Evolutionary conservation across 495 filamentous ascomycete species (phyloP), one percentile per base, ranked within the genome.

Genomic region (Trypethelium eluteriae): DNA sequence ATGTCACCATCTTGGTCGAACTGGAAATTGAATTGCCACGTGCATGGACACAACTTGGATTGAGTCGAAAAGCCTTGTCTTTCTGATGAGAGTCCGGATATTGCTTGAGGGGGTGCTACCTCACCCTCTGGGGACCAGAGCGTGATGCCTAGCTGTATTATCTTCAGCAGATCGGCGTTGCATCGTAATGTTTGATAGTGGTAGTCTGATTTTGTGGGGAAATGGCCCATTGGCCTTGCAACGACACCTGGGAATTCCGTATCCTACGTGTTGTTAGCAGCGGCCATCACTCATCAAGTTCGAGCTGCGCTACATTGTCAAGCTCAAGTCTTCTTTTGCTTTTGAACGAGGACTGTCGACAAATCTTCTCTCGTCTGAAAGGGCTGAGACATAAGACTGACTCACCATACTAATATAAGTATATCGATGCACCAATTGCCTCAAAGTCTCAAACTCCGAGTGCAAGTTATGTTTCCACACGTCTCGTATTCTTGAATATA

Each of bases 21-120:
- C 71, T 93, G 90, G 79, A 98, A 98, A 79, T 98, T 97, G 82
- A 98, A 98, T 69, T 96, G 92, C 94, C 94, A 98, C 25, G 94
- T 96, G 71, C 88, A 93, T 10, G 92, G 92, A 6, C 84, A 78
- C 61, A 89, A 81, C 65, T 79, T 82, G 66, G 81, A 64, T 32
- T 82, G n/a, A 68, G 25, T 46, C 76, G 74, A 44, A 70, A 67
- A 16, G 4, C 76, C 70, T 77, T 79, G 71, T 77, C 83, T 76
- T 74, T 79, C 76, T 56, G 66, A 39, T 80, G 78, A 59, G 38
- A 70, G 65, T 16, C 81, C 77, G 53, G 62, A 35, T 68, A 90
- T 85, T 39, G 85, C 81, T 7, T 83, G 86, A 2, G 86, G 82
- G 10, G 89, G 91, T 6, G 89, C 90, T 10, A 89, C 85, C 66